phyloP scores from a whole-genome alignment of 2,329 filamentous ascomycete genomes.

The Metarhizium rileyi region DNA sequence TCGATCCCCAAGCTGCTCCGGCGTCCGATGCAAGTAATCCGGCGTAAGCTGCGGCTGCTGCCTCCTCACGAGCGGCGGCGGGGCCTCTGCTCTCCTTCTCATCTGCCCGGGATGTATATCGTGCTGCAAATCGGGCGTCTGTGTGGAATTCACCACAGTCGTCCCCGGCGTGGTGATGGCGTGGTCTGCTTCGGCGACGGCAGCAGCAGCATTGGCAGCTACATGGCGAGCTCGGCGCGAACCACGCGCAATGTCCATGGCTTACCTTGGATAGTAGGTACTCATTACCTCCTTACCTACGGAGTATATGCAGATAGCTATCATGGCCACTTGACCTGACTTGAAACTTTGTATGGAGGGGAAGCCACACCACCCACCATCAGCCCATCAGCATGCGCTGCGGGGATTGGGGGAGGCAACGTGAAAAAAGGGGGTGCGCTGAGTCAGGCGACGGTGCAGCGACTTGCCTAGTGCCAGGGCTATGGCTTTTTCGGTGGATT shows the following conservation, averaged over 20 bases:
- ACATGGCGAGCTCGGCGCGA: slow-evolving; percentile 22
- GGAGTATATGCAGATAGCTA: too few relatives aligned
- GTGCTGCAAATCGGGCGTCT: slow-evolving; percentile 1
- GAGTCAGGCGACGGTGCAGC: too few relatives aligned
- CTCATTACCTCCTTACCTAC: too few relatives aligned
- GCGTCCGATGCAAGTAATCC: slow-evolving; percentile 12
- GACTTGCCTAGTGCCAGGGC: too few relatives aligned
- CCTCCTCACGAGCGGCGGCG: slow-evolving; percentile 3
- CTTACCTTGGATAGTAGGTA: too few relatives aligned
- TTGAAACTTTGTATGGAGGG: slow-evolving; percentile 7
- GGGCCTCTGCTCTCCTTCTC: background rate
- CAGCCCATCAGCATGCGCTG: too few relatives aligned
- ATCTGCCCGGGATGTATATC: background rate
- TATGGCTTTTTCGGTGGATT: background rate
- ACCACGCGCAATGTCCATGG: slow-evolving; percentile 22
- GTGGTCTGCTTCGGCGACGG: background rate
- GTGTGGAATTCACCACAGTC: background rate
- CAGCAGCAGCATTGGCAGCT: slow-evolving; percentile 10
- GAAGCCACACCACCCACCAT: background rate
- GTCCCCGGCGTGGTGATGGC: background rate
- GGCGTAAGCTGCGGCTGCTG: slow-evolving; percentile 8
- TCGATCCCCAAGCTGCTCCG: slow-evolving; percentile 6
- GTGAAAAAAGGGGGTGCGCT: too few relatives aligned
- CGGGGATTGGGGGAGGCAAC: background rate
- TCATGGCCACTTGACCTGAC: too few relatives aligned